phyloP scores from a whole-genome alignment of 78 protist genomes.

The Dictyostelium capitatum region DNA sequence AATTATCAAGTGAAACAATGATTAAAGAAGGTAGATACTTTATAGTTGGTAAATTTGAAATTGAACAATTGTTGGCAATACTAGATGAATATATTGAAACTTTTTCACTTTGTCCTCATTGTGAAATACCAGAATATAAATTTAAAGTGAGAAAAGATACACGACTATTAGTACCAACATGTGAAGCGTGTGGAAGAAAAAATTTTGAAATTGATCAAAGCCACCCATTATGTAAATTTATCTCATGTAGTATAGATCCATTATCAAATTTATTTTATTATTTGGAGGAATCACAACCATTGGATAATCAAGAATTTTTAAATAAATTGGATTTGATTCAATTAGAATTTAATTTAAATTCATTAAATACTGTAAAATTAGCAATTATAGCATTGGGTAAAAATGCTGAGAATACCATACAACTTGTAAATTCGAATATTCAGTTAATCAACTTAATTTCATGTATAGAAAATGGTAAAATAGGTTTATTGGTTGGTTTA shows the following conservation, averaged over 20 bases:
- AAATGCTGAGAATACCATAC: not conserved
- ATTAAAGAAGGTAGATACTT: slow-evolving; percentile 80
- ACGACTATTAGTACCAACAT: slow-evolving; percentile 29
- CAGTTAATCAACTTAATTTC: slow-evolving; percentile 10
- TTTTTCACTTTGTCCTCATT: slow-evolving; percentile 91
- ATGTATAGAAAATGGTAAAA: slow-evolving; percentile 52
- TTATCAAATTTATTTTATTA: not conserved
- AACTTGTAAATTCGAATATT: slow-evolving; percentile 2
- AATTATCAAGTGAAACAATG: slow-evolving; percentile 91
- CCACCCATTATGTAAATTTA: no score
- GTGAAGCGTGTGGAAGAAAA: slow-evolving; percentile 91
- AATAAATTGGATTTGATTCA: slow-evolving; percentile 25
- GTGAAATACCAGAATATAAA: slow-evolving; percentile 92
- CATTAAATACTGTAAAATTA: slow-evolving; percentile 26
- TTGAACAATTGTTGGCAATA: slow-evolving; percentile 57
- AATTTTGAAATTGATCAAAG: no score
- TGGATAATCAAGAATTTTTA: slow-evolving; percentile 29
- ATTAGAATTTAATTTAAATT: slow-evolving; percentile 22
- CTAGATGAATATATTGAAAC: slow-evolving; percentile 89
- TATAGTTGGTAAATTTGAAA: slow-evolving; percentile 90
- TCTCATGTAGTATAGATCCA: slow-evolving; percentile 9
- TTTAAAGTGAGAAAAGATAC: slow-evolving; percentile 27
- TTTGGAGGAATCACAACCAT: not conserved
- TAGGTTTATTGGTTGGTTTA: slow-evolving; percentile 45
- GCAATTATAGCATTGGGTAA: slow-evolving; percentile 60